Percentiles rank a stretch among this genome's conserved stretches.
Conservation (phyloP, 495 filamentous ascomycete species). For the Sphaerosporella brunnea region DNA sequence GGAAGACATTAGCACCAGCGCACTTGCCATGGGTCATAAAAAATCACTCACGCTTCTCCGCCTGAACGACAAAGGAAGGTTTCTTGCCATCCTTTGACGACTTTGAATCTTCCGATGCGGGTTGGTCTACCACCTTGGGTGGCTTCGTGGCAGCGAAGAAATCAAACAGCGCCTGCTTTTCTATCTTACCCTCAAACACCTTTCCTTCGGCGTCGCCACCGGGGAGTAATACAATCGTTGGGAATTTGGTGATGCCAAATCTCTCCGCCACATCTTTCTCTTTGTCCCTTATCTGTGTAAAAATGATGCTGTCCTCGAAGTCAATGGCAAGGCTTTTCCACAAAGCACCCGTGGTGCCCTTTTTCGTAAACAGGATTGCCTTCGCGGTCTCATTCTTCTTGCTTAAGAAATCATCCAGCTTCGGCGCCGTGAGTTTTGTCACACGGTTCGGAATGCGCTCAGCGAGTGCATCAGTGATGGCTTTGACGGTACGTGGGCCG, state of each 20-base stretch:
- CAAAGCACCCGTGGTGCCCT: conserved; percentile 68
- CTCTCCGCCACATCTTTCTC: conserved; percentile 50
- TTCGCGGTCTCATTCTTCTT: conserved; percentile 59
- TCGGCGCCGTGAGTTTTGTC: conserved; percentile 59
- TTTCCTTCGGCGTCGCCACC: conserved; percentile 49
- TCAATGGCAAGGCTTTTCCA: conserved; percentile 78
- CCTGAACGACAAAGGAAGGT: too few species aligned
- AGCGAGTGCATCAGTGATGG: conserved; percentile 70
- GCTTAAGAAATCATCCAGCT: conserved; percentile 55
- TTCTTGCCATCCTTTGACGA: too few species aligned
- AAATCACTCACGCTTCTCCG: too few species aligned
- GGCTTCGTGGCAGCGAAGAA: conserved; percentile 67
- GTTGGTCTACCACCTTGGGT: too few species aligned
- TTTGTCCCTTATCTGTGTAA: conserved; percentile 77
- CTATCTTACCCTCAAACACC: conserved; percentile 67
- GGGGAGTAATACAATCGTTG: conserved; percentile 65
- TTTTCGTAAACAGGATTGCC: conserved; percentile 86
- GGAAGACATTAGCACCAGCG: too few species aligned
- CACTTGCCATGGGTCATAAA: too few species aligned
- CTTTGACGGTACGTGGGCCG: conserved; percentile 61
- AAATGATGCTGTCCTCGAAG: conserved; percentile 60
- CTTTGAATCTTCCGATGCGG: too few species aligned
- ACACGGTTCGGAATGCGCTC: conserved; percentile 85
- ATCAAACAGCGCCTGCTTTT: conserved; percentile 61
- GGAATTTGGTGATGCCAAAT: conserved; percentile 62